phyloP scores from a whole-genome alignment of 805 yeast genomes.

The Schwanniomyces pseudopolymorphus region DNA sequence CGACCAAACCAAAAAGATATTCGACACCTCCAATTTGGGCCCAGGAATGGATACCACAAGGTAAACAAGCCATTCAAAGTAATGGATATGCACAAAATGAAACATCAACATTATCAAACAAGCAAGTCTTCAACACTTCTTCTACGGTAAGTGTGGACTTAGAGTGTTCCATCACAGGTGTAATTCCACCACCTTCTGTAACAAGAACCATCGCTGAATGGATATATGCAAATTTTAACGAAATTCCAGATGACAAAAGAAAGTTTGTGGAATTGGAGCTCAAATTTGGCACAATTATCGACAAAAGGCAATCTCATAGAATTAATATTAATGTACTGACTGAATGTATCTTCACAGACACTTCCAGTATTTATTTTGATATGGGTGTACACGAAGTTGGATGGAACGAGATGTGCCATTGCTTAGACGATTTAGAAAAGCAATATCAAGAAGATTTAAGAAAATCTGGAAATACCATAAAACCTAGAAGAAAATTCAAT shows the following conservation, averaged over 20 bases:
- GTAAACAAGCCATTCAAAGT: conserved; percentile 1
- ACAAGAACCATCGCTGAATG: conserved; percentile 83
- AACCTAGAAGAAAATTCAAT: conserved; percentile 53
- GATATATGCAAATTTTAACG: conserved; percentile 79
- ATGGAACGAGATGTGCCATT: conserved; percentile 55
- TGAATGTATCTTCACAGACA: conserved; percentile 62
- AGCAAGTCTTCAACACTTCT: conserved; percentile 30
- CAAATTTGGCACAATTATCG: conserved; percentile 71
- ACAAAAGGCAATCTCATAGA: conserved; percentile 60
- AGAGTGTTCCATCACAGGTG: conserved; percentile 64
- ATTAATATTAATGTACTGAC: conserved; percentile 65
- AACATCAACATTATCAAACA: conserved; percentile 16
- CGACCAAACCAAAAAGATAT: conserved; percentile 60
- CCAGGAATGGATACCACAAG: conserved; percentile 60
- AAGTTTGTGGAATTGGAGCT: conserved; percentile 67
- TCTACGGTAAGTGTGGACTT: conserved; percentile 35
- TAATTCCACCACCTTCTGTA: conserved; percentile 76
- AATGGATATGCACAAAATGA: neutral
- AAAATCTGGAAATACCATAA: conserved; percentile 13
- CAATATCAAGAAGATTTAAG: conserved; percentile 42
- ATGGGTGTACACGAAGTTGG: conserved; percentile 66
- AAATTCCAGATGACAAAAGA: conserved; percentile 56
- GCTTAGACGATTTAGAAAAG: conserved; percentile 54
- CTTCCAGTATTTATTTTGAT: conserved; percentile 55
- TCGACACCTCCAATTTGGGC: conserved; percentile 81